Base-by-base conservation (phyloP, 352 stramenopile genomes). In the Phytophthora sansomeana region DNA sequence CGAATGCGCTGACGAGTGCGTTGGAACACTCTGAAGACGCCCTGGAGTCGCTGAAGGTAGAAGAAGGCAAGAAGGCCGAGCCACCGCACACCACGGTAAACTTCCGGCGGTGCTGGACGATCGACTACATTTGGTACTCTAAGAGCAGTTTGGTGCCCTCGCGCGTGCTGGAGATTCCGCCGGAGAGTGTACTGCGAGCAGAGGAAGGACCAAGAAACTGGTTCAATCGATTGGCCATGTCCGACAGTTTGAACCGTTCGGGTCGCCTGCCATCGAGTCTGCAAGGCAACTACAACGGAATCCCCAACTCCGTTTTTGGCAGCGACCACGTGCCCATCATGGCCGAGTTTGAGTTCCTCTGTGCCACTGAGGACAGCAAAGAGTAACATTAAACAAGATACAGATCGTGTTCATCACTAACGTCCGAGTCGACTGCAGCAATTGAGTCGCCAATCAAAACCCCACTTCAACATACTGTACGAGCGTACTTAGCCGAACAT, bases 101-200 rank as follows among this genome's bases (percentile, higher is more conserved):
- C 60, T 96, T 80, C 46, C 84, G 87, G 28, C 81, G 88, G 17
- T 96, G 88, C 76, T 95, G 87, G 87, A 92, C 88, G 41, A 94
- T 96, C 70, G 88, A 96, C 68, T 96, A 95, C 69, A 93, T 96
- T 38, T 96, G 88, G 88, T 93, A 94, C 76, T 92, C 87, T 42
- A 77, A 76, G 9, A 86, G 71, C 48, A 83, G 64, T 44, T 67
- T 96, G 46, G 71, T 89, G 38, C 86, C 86, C 19, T 75, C 60
- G 4, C 72, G 77, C 46, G 65, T 96, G 14, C 72, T 96, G 13
- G 75, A 91, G 41, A 96, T 96, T 54, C 83, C 88, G 17, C 69
- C 81, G 1, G 88, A 96, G 74, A 81, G 50, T 17, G 66, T 80
- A 3, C 54, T 96, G 39, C 80, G 88, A 35, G 76, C 69, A 48